phyloP scores from a whole-genome alignment of 2,329 filamentous ascomycete genomes.

The Teratosphaeria destructans region DNA sequence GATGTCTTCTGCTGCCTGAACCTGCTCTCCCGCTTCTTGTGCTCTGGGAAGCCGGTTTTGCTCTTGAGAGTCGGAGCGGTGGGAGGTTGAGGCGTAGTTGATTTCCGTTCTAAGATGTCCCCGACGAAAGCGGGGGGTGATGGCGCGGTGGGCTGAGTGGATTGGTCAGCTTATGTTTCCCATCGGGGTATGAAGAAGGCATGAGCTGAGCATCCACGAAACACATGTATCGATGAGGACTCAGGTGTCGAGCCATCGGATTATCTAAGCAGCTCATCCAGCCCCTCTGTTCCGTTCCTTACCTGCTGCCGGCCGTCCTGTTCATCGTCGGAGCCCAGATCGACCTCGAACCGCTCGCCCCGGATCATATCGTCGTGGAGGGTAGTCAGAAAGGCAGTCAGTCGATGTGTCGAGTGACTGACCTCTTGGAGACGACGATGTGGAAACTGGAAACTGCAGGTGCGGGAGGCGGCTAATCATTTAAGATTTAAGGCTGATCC shows the following conservation, averaged over 20 bases:
- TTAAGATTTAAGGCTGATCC: not conserved
- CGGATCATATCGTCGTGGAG: slow-evolving; percentile 27
- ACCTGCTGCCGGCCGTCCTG: slow-evolving; percentile 5
- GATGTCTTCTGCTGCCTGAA: slow-evolving; percentile 59
- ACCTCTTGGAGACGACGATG: not conserved
- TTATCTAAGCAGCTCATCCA: no score
- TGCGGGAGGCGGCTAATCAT: not conserved
- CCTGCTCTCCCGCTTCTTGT: slow-evolving; percentile 66
- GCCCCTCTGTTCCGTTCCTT: not conserved
- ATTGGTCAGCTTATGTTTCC: not conserved
- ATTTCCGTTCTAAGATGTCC: slow-evolving; percentile 70
- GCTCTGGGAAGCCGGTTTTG: slow-evolving; percentile 69
- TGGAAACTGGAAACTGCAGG: no score
- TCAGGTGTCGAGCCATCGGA: no score
- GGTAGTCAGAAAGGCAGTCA: not conserved
- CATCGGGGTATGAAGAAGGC: not conserved
- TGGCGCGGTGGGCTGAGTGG: not conserved
- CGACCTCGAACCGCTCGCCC: slow-evolving; percentile 51
- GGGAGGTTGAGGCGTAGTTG: slow-evolving; percentile 49
- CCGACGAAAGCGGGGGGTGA: slow-evolving; percentile 43
- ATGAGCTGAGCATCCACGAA: not conserved
- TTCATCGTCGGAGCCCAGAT: slow-evolving; percentile 41
- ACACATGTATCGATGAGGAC: not conserved
- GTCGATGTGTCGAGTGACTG: no score
- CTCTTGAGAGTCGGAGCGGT: slow-evolving; percentile 50